Conservation (phyloP, 2,329 filamentous ascomycete genomes). For the Talaromyces atroroseus region DNA sequence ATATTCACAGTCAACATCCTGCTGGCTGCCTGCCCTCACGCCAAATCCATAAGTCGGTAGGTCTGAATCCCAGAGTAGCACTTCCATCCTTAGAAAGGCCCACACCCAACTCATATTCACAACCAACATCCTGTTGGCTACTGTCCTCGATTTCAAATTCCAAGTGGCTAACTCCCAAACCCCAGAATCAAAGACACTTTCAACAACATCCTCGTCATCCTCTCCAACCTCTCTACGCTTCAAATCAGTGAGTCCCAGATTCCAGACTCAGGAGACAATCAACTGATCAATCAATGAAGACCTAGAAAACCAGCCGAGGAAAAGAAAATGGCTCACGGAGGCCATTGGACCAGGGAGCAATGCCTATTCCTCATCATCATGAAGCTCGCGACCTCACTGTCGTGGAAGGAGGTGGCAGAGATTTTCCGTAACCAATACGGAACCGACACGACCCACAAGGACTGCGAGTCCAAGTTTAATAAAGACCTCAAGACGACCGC, state of each 20-base stretch:
- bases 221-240: no score
- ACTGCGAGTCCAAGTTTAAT: slow-evolving; percentile 9
- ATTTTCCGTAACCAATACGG: background rate
- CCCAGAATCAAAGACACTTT: background rate
- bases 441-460: background rate
- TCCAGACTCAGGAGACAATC: no score
- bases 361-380: slow-evolving; percentile 4
- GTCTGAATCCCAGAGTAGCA: no score
- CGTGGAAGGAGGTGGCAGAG: slow-evolving; percentile 2
- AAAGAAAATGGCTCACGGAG: slow-evolving; percentile 9
- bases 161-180: background rate
- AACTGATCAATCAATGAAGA: background rate
- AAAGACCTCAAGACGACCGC: slow-evolving; percentile 7
- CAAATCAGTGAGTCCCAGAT: no score
- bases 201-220: no score
- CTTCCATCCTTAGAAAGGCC: no score
- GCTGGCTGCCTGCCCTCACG: background rate
- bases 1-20: no score
- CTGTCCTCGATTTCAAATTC: background rate
- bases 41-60: no score
- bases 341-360: background rate
- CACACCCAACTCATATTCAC: no score
- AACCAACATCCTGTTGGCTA: background rate
- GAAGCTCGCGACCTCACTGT: background rate
- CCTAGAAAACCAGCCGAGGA: background rate